A percentile compares a stretch with the other conserved stretches of the same genome.
phyloP scores from a whole-genome alignment of 495 filamentous ascomycete species.

The Friedmanniomyces simplex region DNA sequence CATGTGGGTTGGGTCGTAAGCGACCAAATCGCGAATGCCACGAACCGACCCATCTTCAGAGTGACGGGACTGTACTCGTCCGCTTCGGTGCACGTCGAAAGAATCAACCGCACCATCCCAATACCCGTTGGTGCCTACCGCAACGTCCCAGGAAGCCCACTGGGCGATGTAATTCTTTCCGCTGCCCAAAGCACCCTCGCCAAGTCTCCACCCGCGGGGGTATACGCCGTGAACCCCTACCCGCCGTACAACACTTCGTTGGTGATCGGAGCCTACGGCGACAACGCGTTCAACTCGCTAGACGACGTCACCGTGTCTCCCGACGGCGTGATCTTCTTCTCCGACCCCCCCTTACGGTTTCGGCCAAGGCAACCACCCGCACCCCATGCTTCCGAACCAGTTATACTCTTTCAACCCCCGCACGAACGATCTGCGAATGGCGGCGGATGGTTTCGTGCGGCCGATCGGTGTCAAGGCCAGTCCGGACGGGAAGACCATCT shows the following conservation, averaged over 20 bases:
- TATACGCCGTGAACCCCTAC: slow-evolving; percentile 3
- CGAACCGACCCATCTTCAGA: not conserved
- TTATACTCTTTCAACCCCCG: not conserved
- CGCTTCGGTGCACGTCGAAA: not conserved
- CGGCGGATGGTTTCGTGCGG: not conserved
- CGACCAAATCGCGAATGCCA: not conserved
- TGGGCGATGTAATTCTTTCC: slow-evolving; percentile 3
- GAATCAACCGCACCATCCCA: not conserved
- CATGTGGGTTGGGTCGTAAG: slow-evolving; percentile 1
- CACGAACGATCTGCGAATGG: not conserved
- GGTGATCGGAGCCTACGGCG: not conserved
- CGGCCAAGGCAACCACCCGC: not conserved
- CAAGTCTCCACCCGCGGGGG: not conserved
- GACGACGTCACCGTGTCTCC: slow-evolving; percentile 3
- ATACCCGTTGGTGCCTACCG: not conserved
- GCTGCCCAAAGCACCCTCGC: not conserved
- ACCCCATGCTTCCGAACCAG: not conserved
- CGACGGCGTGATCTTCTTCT: not conserved
- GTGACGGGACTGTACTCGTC: not conserved
- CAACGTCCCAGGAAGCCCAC: not conserved
- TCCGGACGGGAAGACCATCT: slow-evolving; percentile 3
- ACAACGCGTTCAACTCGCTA: slow-evolving; percentile 1
- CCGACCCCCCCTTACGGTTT: not conserved
- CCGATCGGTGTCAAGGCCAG: slow-evolving; percentile 1
- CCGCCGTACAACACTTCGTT: slow-evolving; percentile 6